Evolutionary conservation across 2,329 filamentous ascomycete species (phyloP).

Genomic region (Exophiala sideris): DNA sequence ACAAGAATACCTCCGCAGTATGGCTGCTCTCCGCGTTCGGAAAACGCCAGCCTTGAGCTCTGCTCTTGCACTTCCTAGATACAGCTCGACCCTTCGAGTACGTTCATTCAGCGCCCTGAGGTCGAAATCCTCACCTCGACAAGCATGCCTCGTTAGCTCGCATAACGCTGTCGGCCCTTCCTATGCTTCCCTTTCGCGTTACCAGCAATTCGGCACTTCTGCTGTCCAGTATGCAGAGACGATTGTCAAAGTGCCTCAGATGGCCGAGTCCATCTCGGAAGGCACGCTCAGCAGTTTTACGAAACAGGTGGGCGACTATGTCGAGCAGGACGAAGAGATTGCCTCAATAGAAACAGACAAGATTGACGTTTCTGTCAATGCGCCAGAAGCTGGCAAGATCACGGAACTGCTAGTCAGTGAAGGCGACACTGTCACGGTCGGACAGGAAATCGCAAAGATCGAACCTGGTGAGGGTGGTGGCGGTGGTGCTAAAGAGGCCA

Average conservation of each 20-base stretch:
- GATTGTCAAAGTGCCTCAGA: conserved; percentile 88
- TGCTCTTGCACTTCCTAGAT: conserved; percentile 19
- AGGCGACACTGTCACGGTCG: conserved; percentile 92
- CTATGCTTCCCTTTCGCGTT: conserved; percentile 12
- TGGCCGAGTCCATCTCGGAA: conserved; percentile 98
- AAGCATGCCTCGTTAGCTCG: conserved; percentile 7
- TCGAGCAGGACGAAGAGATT: conserved; percentile 95
- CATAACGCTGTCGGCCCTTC: conserved; percentile 6
- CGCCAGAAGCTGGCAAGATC: conserved; percentile 83
- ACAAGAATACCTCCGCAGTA: conserved; percentile 7
- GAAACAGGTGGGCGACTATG: conserved; percentile 88
- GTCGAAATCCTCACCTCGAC: conserved; percentile 12
- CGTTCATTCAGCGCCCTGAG: conserved; percentile 24
- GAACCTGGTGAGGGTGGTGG: conserved; percentile 69
- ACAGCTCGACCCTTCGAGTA: conserved; percentile 10
- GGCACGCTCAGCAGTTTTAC: conserved; percentile 94
- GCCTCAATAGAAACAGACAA: conserved; percentile 99
- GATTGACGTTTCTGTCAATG: conserved; percentile 97
- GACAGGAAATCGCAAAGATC: conserved; percentile 83
- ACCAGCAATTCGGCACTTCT: conserved; percentile 28
- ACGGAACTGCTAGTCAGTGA: conserved; percentile 89
- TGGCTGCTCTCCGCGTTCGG: conserved; percentile 26
- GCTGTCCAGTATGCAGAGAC: conserved; percentile 60
- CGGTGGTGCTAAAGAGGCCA: conserved; percentile 54
- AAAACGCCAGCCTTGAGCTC: conserved; percentile 22